phyloP scores from a whole-genome alignment of 805 yeast genomes.

The Kodamaea kakaduensis region DNA sequence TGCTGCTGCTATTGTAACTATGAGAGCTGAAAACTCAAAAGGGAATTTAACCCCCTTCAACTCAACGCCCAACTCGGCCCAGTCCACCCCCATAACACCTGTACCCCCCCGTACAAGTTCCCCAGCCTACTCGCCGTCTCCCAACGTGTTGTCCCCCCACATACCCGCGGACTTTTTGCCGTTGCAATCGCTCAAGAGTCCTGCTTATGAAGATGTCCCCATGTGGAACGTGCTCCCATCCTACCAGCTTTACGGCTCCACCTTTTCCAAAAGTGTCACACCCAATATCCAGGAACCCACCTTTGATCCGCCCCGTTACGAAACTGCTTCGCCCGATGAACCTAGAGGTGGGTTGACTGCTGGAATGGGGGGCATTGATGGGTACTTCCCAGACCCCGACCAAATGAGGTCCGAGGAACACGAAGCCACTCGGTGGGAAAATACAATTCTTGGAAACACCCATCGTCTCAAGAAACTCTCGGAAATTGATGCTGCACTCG shows the following conservation, averaged over 20 bases:
- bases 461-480: slow-evolving; percentile 22
- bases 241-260: slow-evolving; percentile 28
- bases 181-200: slow-evolving; percentile 19
- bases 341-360: neutral
- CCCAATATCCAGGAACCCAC: slow-evolving; percentile 18
- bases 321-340: slow-evolving; percentile 1
- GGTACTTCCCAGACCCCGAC: slow-evolving; percentile 7
- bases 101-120: too few relatives aligned
- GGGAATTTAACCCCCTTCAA: too few relatives aligned
- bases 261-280: slow-evolving; percentile 23
- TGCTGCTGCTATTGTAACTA: too few relatives aligned
- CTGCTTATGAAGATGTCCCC: slow-evolving; percentile 26
- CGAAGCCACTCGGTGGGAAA: slow-evolving; percentile 23
- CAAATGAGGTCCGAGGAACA: slow-evolving; percentile 1
- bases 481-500: slow-evolving; percentile 13
- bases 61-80: too few relatives aligned
- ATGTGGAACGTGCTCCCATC: slow-evolving; percentile 30
- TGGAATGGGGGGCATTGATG: neutral
- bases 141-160: too few relatives aligned
- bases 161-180: too few relatives aligned
- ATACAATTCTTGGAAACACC: slow-evolving; percentile 24
- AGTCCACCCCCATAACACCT: too few relatives aligned
- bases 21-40: too few relatives aligned
- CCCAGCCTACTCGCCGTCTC: too few relatives aligned
- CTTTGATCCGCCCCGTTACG: slow-evolving; percentile 24